Evolutionary conservation across 768 basidiomycete genomes (phyloP), one percentile per base, ranked within the genome.

Genomic region (Boletus vermiculosoides): DNA sequence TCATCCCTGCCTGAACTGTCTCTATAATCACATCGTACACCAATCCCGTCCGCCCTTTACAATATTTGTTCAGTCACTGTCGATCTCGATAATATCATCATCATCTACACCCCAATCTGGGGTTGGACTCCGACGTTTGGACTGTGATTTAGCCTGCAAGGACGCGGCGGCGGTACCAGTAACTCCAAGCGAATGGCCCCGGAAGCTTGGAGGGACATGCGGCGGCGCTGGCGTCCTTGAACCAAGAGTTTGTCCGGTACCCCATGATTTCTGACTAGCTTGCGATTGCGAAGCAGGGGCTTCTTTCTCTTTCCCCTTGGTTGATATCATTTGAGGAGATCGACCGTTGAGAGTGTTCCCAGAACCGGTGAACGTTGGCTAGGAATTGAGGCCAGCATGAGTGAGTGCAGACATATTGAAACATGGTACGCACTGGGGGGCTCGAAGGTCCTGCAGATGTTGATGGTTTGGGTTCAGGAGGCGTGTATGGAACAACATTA

Each of bases 31-130:
- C 37, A 59, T 52, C 46, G 31, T 62, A 62, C 57, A 60, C 31
- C 12, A 33, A 37, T 52, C 11, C 2, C 41, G 41, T 45, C n/a
- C 23, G 10, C 18, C 42, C 30, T 44, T 55, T 48, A 51, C 52
- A 53, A 46, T 30, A 30, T 30, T 30, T 45, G 49, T 44, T 71
- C 59, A 90, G 69, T 93, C 92, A 61, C 88, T 90, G 67, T 94
- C 90, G 67, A 93, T 87, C 71, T 86, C 86, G 56, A 94, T 92
- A 44, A 87, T 82, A 54, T 90, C 88, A 50, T 92, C 90, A 37
- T 90, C 88, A 58, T 89, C 88, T n/a, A 91, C 86, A 30, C 87
- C 89, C 79, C 83, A 92, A 65, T 90, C 90, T 34, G 86, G 90
- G n/a, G 85, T 80, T 33, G 85, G 89, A 68, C 83, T 88, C 61